Conservation (phyloP, 1,139 yeast genomes). For the Taphrina communis region DNA sequence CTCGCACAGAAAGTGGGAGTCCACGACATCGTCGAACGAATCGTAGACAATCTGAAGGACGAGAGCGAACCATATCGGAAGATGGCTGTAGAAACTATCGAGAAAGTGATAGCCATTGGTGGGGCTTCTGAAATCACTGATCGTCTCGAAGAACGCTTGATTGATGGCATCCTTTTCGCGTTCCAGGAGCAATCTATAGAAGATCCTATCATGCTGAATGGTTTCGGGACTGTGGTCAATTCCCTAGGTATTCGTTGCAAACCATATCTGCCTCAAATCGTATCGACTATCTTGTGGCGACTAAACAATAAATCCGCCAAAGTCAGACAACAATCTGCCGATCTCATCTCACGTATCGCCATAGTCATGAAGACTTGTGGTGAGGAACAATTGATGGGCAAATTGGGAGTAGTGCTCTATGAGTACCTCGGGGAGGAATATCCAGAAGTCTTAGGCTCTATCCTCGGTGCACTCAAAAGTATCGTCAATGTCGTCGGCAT, state of each 20-base stretch:
- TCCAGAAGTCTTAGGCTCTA: conserved; percentile 90
- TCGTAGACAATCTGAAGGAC: conserved; percentile 71
- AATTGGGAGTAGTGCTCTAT: conserved; percentile 75
- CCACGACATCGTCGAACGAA: conserved; percentile 62
- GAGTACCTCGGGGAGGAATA: conserved; percentile 94
- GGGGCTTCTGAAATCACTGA: conserved; percentile 63
- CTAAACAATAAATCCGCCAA: conserved; percentile 74
- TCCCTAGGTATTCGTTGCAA: conserved; percentile 71
- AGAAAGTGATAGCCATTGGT: conserved; percentile 56
- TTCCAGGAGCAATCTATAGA: conserved; percentile 76
- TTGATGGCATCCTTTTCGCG: conserved; percentile 84
- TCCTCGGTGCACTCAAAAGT: conserved; percentile 69
- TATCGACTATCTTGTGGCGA: conserved; percentile 74
- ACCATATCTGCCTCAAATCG: conserved; percentile 76
- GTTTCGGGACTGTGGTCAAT: conserved; percentile 69
- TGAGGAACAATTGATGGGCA: conserved; percentile 66
- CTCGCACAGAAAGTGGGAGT: conserved; percentile 74
- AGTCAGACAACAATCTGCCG: conserved; percentile 85
- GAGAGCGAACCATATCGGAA: conserved; percentile 78
- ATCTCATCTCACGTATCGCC: conserved; percentile 69
- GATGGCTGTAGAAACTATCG: conserved; percentile 77
- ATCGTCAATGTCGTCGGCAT: conserved; percentile 63
- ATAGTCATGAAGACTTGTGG: conserved; percentile 72
- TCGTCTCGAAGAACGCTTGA: conserved; percentile 67
- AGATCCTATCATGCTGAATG: conserved; percentile 63